phyloP scores from a whole-genome alignment of 345 rosid species.

The Salix udensis region DNA sequence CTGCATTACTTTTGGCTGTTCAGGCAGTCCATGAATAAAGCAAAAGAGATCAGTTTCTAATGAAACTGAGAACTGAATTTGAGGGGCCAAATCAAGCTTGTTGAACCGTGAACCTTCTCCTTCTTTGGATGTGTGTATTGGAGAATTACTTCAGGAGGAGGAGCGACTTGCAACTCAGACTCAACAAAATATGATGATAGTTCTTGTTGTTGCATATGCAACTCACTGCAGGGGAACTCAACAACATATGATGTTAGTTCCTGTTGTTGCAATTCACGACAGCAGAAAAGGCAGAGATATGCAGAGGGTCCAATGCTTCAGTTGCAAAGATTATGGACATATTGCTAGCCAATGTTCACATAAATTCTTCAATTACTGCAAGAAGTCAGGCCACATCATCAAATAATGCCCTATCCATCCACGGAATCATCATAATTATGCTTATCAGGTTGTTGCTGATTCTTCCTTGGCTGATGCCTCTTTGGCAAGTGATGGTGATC shows the following conservation, averaged over 20 bases:
- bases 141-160: background rate
- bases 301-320: background rate
- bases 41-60: conserved; percentile 17
- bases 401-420: background rate
- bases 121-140: background rate
- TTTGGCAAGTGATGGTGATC: no score
- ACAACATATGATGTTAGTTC: background rate
- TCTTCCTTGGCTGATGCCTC: background rate
- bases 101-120: conserved; percentile 8
- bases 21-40: conserved; percentile 6
- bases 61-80: conserved; percentile 8
- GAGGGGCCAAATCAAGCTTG: background rate
- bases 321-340: background rate
- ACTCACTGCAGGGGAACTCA: background rate
- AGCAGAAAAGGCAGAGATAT: background rate
- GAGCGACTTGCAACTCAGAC: background rate
- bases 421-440: background rate
- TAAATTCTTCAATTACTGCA: conserved; percentile 9
- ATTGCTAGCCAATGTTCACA: background rate
- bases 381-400: background rate
- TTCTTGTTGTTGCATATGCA: background rate
- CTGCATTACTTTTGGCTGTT: background rate
- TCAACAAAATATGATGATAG: background rate
- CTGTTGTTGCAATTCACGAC: no score
- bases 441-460: background rate